Percentiles rank a stretch among this genome's conserved stretches.
These are phyloP conservation scores for Alternaria sp. DNA, from an alignment of 2,329 filamentous ascomycete species.

Conservation along the genomic window DNA sequence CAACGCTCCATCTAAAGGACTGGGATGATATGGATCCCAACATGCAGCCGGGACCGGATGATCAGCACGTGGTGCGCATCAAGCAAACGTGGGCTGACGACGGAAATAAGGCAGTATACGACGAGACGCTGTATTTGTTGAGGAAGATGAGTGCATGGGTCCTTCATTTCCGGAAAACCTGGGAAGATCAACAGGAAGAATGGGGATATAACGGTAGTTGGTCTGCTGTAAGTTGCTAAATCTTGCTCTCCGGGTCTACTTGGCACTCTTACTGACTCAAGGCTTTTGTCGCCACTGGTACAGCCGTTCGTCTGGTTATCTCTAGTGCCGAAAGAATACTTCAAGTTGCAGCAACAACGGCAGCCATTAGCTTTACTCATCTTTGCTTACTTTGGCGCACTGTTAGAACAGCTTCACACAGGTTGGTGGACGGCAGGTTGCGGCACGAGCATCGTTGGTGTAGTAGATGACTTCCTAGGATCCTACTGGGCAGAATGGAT, in stretches of 20 bases:
- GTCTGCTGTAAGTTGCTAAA: conserved; percentile 3
- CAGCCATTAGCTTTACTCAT: conserved; percentile 24
- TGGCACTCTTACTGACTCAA: neutral
- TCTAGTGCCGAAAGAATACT: conserved; percentile 14
- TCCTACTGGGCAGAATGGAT: conserved; percentile 21
- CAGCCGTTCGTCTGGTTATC: conserved; percentile 28
- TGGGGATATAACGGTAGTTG: conserved; percentile 18
- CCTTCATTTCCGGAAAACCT: conserved; percentile 8
- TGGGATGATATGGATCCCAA: conserved; percentile 19
- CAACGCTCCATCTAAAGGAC: conserved; percentile 15
- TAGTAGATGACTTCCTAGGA: conserved; percentile 20
- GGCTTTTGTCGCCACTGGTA: neutral
- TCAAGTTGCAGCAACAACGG: conserved; percentile 22
- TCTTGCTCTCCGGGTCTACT: neutral
- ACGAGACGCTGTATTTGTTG: conserved; percentile 13
- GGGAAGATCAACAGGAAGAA: neutral
- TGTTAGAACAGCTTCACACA: conserved; percentile 12
- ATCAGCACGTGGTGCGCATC: conserved; percentile 11
- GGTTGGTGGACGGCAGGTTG: conserved; percentile 33
- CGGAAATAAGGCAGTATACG: conserved; percentile 12
- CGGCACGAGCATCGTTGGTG: conserved; percentile 23
- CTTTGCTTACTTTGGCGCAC: conserved; percentile 25
- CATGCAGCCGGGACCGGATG: neutral
- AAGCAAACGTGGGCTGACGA: conserved; percentile 13
- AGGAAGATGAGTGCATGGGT: conserved; percentile 19